Conservation (phyloP, 1,139 yeast genomes). For the Suhomyces maxii region DNA sequence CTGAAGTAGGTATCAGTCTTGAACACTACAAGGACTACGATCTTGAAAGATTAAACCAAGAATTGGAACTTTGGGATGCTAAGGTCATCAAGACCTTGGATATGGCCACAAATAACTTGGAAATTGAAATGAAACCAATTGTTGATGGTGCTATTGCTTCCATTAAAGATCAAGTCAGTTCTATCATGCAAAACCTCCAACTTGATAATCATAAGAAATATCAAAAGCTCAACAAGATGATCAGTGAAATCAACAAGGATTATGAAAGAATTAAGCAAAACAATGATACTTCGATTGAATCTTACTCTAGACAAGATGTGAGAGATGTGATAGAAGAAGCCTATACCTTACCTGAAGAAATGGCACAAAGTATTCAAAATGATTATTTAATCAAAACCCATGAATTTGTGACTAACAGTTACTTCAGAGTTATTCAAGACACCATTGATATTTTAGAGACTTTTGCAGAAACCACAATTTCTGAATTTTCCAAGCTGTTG, state of each 20-base stretch:
- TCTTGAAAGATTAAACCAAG: constrained; percentile 23
- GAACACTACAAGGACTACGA: constrained; percentile 7
- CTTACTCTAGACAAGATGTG: constrained; percentile 57
- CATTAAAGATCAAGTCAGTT: constrained; percentile 39
- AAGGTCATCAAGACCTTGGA: constrained; percentile 43
- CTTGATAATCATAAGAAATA: constrained; percentile 45
- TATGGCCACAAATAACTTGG: constrained; percentile 44
- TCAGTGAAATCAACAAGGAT: constrained; percentile 51
- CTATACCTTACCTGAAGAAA: constrained; percentile 36
- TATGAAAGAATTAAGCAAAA: constrained; percentile 43
- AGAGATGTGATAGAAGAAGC: constrained; percentile 49
- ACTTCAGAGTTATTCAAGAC: constrained; percentile 50
- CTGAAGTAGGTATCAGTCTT: constrained; percentile 10
- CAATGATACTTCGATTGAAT: constrained; percentile 27
- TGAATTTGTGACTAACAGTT: constrained; percentile 30
- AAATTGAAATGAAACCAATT: constrained; percentile 38
- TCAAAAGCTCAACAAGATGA: constrained; percentile 44
- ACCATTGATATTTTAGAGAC: constrained; percentile 68
- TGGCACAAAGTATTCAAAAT: constrained; percentile 33
- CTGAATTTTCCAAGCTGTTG: constrained; percentile 49
- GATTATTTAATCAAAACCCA: constrained; percentile 36
- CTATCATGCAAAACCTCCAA: constrained; percentile 43
- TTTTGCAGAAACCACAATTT: constrained; percentile 65
- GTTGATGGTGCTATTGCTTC: constrained; percentile 33
- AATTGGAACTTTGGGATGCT: constrained; percentile 31